Evolutionary conservation across 139 green algal genomes (phyloP).

Genomic region (Chlamydomonas eustigma): DNA sequence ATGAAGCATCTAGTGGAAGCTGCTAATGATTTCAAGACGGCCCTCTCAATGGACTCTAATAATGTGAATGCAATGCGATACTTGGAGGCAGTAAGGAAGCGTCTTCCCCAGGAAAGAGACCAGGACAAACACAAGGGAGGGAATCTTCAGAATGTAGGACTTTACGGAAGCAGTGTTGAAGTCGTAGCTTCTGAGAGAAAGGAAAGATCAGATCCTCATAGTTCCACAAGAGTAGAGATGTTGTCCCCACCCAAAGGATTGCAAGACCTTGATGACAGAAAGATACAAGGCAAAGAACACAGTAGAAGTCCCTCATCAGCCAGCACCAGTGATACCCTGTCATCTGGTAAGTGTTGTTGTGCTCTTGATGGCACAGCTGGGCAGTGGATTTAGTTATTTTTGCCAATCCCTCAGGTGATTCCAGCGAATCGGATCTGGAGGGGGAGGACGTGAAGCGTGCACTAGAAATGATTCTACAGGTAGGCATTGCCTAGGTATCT

Average conservation of each 20-base stretch:
- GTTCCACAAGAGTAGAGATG: not conserved
- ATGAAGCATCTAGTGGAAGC: constrained; percentile 19
- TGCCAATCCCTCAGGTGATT: not conserved
- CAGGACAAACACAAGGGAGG: no score
- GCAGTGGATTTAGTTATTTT: not conserved
- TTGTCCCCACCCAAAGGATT: not conserved
- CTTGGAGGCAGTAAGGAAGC: not conserved
- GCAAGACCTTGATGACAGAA: not conserved
- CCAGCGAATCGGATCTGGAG: not conserved
- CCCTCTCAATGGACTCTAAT: not conserved
- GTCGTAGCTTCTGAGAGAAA: no score
- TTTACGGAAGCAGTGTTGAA: no score
- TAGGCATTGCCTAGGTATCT: not conserved
- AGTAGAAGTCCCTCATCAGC: not conserved
- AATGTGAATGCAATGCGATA: not conserved
- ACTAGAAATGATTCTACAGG: not conserved
- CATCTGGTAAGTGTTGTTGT: no score
- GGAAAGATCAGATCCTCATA: not conserved
- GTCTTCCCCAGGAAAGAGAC: not conserved
- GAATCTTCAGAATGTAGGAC: no score
- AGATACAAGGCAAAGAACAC: not conserved
- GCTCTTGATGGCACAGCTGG: not conserved
- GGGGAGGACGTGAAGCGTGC: not conserved
- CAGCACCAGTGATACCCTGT: no score
- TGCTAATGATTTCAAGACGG: constrained; percentile 21